Evolutionary conservation across 108 stramenopile species (phyloP).

Genomic region (Cylindrotheca fusiformis): DNA sequence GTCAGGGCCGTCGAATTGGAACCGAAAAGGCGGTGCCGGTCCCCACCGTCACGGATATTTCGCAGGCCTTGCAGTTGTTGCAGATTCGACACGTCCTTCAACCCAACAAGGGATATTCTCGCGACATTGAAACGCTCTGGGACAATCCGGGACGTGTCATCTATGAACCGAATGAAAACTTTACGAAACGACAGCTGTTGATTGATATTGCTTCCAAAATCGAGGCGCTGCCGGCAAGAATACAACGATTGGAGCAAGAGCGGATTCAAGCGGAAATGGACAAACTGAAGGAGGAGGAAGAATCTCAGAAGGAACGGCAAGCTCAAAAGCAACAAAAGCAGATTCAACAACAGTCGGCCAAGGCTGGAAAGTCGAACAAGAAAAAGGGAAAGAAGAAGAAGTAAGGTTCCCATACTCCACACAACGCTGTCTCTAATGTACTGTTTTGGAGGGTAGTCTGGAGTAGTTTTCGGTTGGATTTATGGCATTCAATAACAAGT

Average conservation of each 20-base stretch:
- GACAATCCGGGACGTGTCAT: conserved; percentile 77
- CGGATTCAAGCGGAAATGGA: conserved; percentile 6
- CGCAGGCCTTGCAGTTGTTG: conserved; percentile 62
- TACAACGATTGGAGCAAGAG: conserved; percentile 38
- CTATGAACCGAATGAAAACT: conserved; percentile 19
- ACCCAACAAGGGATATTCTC: conserved; percentile 83
- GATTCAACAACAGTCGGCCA: conserved; percentile 7
- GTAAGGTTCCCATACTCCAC: conserved; percentile 4
- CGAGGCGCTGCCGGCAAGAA: conserved; percentile 41
- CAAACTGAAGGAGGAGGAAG: conserved; percentile 14
- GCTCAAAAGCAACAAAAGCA: conserved; percentile 15
- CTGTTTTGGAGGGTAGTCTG: too few relatives aligned
- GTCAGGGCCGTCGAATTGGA: conserved; percentile 66
- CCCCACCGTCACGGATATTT: conserved; percentile 71
- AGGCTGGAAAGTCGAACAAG: conserved; percentile 29
- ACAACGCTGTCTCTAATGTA: too few relatives aligned
- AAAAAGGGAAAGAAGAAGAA: conserved; percentile 42
- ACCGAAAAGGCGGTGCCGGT: conserved; percentile 52
- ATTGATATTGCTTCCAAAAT: conserved; percentile 55
- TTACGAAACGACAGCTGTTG: conserved; percentile 44
- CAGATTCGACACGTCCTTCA: conserved; percentile 80
- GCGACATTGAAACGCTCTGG: conserved; percentile 68
- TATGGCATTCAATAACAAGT: too few relatives aligned
- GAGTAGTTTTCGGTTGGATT: too few relatives aligned
- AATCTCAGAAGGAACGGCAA: conserved; percentile 10